Conservation (phyloP, 1,284 basidiomycete species). For the Austroboletus niveus region DNA sequence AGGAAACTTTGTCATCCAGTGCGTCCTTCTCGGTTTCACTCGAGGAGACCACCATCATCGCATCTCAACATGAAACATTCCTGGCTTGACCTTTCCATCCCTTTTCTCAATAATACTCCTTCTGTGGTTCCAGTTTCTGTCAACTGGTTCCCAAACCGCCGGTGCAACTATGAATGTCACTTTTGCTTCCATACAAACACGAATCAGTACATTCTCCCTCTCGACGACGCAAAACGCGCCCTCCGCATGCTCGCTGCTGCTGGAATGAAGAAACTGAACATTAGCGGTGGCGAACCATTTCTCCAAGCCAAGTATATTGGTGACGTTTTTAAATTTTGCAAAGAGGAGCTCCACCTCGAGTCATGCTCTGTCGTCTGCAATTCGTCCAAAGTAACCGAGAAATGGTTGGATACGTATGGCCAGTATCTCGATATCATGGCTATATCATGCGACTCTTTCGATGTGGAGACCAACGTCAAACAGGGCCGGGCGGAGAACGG, state of each 20-base stretch:
- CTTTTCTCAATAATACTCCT: conserved; percentile 13
- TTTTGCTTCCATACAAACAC: conserved; percentile 44
- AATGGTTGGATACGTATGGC: conserved; percentile 40
- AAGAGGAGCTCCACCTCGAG: conserved; percentile 39
- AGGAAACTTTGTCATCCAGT: too few relatives aligned
- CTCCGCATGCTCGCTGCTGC: conserved; percentile 36
- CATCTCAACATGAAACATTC: conserved; percentile 17
- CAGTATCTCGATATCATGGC: conserved; percentile 43
- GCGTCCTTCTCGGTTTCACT: too few relatives aligned
- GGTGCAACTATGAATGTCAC: conserved; percentile 37
- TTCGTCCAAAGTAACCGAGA: conserved; percentile 42
- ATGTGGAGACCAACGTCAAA: conserved; percentile 36
- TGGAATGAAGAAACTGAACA: conserved; percentile 45
- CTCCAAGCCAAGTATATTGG: conserved; percentile 39
- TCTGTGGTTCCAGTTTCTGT: conserved; percentile 20
- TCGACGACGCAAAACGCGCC: conserved; percentile 38
- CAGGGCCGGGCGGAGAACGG: conserved; percentile 36
- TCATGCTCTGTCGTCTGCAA: conserved; percentile 42
- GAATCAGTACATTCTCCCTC: conserved; percentile 33
- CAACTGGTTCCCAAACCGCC: conserved; percentile 26
- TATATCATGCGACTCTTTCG: conserved; percentile 42
- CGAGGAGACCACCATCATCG: not conserved
- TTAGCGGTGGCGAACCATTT: conserved; percentile 43
- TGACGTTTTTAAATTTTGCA: conserved; percentile 40
- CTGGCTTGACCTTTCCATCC: conserved; percentile 19